Evolutionary conservation across 2,329 filamentous ascomycete species (phyloP).

Genomic region (Ceratocystis harringtonii): DNA sequence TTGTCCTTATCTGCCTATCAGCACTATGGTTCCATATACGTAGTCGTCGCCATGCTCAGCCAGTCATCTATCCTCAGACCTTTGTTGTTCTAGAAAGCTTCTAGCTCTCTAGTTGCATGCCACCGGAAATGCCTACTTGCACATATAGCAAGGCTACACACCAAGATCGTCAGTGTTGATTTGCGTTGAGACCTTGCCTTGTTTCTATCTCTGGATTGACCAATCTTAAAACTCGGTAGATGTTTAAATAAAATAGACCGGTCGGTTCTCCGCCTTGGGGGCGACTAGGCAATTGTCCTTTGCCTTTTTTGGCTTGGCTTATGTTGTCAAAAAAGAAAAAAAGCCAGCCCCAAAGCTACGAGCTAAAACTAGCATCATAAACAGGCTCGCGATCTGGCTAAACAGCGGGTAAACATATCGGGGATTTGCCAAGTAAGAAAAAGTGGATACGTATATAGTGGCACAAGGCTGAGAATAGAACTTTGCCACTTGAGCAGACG

Average conservation of each 20-base stretch:
- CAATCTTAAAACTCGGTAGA: conserved; percentile 1
- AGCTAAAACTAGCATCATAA: background rate
- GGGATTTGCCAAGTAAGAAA: background rate
- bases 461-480: conserved; percentile 3
- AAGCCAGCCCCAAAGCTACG: background rate
- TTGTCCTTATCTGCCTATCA: background rate
- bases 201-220: background rate
- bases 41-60: background rate
- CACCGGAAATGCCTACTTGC: background rate
- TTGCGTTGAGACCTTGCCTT: background rate
- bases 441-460: background rate
- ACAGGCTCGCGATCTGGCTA: background rate
- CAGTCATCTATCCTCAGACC: background rate
- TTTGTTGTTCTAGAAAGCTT: background rate
- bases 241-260: background rate
- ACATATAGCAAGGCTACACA: background rate
- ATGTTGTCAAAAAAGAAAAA: background rate
- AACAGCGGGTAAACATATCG: background rate
- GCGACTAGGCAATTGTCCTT: background rate
- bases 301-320: background rate
- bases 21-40: no score
- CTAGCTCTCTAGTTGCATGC: background rate
- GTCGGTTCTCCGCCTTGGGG: background rate
- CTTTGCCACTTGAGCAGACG: background rate
- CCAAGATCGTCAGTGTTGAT: background rate